Conservation (phyloP, 2,329 filamentous ascomycete species). For the Onygenales sp. region DNA sequence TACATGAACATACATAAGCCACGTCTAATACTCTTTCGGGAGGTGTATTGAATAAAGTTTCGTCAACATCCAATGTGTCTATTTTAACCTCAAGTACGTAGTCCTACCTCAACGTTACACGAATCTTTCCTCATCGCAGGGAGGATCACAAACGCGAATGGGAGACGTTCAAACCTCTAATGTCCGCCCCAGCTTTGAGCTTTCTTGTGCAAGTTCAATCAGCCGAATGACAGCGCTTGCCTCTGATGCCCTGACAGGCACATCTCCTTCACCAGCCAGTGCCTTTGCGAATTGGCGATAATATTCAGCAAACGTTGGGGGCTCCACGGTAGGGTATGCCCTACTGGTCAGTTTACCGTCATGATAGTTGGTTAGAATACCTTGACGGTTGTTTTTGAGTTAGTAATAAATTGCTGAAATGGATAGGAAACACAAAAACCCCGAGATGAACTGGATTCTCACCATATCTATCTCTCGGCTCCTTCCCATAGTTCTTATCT, state of each 20-base stretch:
- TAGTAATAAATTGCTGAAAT: neutral
- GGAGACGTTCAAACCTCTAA: slow-evolving; percentile 22
- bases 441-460: slow-evolving; percentile 11
- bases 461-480: slow-evolving; percentile 50
- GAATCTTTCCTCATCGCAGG: neutral
- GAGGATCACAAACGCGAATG: neutral
- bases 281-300: slow-evolving; percentile 50
- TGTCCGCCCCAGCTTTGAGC: slow-evolving; percentile 43
- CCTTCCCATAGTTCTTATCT: slow-evolving; percentile 56
- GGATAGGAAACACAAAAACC: neutral
- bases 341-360: slow-evolving; percentile 44
- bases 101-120: neutral
- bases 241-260: slow-evolving; percentile 46
- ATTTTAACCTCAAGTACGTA: too few relatives aligned
- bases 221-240: slow-evolving; percentile 46
- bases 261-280: slow-evolving; percentile 41
- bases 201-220: slow-evolving; percentile 47
- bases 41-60: too few relatives aligned
- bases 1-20: too few relatives aligned
- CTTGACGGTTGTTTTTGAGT: slow-evolving; percentile 10
- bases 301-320: slow-evolving; percentile 59
- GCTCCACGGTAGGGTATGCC: slow-evolving; percentile 49
- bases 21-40: too few relatives aligned
- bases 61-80: too few relatives aligned
- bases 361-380: slow-evolving; percentile 45